Evolutionary conservation across 345 rosid species (phyloP).

Genomic region (Citrus maxima): DNA sequence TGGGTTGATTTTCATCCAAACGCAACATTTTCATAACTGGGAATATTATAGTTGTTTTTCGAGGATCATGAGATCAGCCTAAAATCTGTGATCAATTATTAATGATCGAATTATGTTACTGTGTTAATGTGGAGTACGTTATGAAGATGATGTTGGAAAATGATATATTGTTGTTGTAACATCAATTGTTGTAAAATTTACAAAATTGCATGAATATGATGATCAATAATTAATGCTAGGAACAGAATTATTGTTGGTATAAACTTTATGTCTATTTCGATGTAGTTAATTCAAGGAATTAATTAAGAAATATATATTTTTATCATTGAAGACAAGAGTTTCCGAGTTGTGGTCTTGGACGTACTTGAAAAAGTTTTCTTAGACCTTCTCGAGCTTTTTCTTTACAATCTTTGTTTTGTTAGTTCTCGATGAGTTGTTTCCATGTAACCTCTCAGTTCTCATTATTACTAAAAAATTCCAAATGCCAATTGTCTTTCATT

Average conservation of each 20-base stretch:
- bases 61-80: background rate
- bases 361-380: constrained; percentile 5
- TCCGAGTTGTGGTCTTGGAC: background rate
- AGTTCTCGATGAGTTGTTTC: too few species aligned
- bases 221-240: background rate
- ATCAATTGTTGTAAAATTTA: background rate
- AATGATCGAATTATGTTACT: background rate
- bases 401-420: background rate
- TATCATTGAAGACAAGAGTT: background rate
- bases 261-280: background rate
- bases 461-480: background rate
- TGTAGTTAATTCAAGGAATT: background rate
- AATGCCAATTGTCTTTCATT: background rate
- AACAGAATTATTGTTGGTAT: background rate
- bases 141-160: too few species aligned
- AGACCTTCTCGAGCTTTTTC: background rate
- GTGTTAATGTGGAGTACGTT: background rate
- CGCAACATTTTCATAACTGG: background rate
- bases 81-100: too few species aligned
- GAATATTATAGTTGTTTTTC: background rate
- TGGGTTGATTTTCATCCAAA: background rate
- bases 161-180: too few species aligned
- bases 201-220: background rate
- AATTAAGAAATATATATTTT: background rate
- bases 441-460: too few species aligned